Evolutionary conservation across 2,329 filamentous ascomycete species (phyloP).

Genomic region (Aspergillus awamori): DNA sequence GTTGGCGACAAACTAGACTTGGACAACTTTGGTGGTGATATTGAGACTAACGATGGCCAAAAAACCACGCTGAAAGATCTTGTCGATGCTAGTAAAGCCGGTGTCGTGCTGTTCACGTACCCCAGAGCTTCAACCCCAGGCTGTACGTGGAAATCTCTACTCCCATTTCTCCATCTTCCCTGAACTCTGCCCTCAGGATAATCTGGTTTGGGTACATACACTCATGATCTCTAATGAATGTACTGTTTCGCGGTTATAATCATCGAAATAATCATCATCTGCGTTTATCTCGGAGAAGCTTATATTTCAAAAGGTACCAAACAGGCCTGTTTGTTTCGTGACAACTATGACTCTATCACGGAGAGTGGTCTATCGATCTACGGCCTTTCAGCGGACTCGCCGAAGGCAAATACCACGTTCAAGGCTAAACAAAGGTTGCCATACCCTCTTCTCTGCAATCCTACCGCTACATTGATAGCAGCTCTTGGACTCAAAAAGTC

Average conservation of each 20-base stretch:
- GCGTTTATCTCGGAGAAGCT: background rate
- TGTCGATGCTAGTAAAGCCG: constrained; percentile 78
- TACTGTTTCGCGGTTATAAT: background rate
- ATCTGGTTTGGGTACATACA: background rate
- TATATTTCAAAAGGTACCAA: constrained; percentile 69
- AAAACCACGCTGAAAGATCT: constrained; percentile 80
- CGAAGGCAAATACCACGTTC: constrained; percentile 92
- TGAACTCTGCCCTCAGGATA: background rate
- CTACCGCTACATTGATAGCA: constrained; percentile 70
- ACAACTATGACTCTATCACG: constrained; percentile 75
- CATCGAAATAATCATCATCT: background rate
- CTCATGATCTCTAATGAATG: background rate
- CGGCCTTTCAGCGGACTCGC: constrained; percentile 82
- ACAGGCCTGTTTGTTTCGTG: constrained; percentile 91
- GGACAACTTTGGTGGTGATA: constrained; percentile 64
- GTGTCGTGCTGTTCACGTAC: constrained; percentile 92
- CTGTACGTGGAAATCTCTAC: constrained; percentile 64
- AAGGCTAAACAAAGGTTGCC: constrained; percentile 87
- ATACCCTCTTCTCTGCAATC: constrained; percentile 87
- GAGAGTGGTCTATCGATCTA: constrained; percentile 82
- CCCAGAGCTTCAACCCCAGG: constrained; percentile 92
- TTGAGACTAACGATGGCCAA: constrained; percentile 82
- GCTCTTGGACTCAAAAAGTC: constrained; percentile 90
- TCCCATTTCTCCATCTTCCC: background rate
- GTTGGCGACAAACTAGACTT: constrained; percentile 58